Evolutionary conservation across 139 green algal genomes (phyloP), one percentile per base, ranked within the genome.

Genomic region (Gonium pectorale): DNA sequence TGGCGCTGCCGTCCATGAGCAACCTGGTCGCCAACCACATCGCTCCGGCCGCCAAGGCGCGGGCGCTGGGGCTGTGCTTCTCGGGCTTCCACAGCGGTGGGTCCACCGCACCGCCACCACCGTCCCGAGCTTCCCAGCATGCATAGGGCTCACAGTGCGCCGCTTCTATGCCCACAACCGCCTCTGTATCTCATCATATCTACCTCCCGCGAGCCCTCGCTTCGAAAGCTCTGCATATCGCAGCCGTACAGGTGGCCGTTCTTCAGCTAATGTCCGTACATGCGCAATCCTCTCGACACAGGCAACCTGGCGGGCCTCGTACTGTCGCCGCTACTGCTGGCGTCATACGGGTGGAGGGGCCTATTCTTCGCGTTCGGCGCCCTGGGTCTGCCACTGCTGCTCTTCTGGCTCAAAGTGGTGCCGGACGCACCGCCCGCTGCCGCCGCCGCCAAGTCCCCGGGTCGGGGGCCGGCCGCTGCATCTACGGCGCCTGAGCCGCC

Each of bases 1-100:
- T 98, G 44, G 97, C 94, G 24, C 87, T 99, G 87, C 97, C 97
- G 0, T 91, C 91, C 62, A 99, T 99, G 95, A 99, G 95, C 95
- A 97, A 96, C 87, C 89, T 99, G 41, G 81, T 99, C 21, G 93
- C 96, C n/a, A 87, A 67, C 15, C 79, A 92, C 79, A 86, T 98
- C 11, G 88, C 91, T 17, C 71, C 87, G 8, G 73, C 88, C 0
- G 46, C 66, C 26, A 91, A 94, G 51, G 86, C 93, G 5, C 87
- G 90, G 1, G 96, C 93, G 0, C 90, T 98, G 51, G 96, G 96
- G 43, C 66, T 88, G 41, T 87, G 70, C 67, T 98, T 96, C 88
- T 91, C 90, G 2, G 95, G 95, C 9, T 98, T 98, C 80, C 95
- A 98, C 81, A 89, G 84, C 52, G 95, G 93, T 95, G 67, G 24